Conservation (phyloP, 2,329 filamentous ascomycete genomes). For the Calonectria hongkongensis region DNA sequence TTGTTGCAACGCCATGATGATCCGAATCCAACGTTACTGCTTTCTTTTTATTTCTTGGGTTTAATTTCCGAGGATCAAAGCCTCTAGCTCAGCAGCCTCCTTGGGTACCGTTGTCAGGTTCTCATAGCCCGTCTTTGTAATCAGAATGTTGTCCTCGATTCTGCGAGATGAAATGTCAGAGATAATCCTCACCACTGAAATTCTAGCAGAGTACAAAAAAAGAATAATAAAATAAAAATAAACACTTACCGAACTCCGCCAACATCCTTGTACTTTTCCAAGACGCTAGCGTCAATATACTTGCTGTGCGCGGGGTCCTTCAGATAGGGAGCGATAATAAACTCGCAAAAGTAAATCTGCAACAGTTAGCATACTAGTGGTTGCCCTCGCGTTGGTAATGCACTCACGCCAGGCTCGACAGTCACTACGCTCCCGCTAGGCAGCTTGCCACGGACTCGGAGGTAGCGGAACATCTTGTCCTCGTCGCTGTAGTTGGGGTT, state of each 20-base stretch:
- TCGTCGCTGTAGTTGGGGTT: conserved; percentile 85
- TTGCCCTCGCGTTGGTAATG: no score
- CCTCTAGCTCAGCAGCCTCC: conserved; percentile 77
- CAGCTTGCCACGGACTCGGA: conserved; percentile 84
- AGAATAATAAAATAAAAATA: no score
- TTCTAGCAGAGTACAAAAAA: background rate
- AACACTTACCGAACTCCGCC: conserved; percentile 79
- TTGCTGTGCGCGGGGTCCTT: conserved; percentile 81
- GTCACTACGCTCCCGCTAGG: conserved; percentile 91
- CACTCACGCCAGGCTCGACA: conserved; percentile 90
- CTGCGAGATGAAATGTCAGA: conserved; percentile 56
- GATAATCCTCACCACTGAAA: conserved; percentile 6
- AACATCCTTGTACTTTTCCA: conserved; percentile 89
- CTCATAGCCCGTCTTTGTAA: conserved; percentile 80
- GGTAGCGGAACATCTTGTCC: conserved; percentile 90
- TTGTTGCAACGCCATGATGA: background rate
- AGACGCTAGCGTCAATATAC: conserved; percentile 83
- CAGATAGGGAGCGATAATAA: conserved; percentile 89
- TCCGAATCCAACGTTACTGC: background rate
- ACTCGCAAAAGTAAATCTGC: conserved; percentile 91
- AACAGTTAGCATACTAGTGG: conserved; percentile 22
- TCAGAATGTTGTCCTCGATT: conserved; percentile 83
- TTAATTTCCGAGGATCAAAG: conserved; percentile 53
- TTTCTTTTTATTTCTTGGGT: conserved; percentile 1
- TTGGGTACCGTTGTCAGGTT: conserved; percentile 85